Base-by-base conservation (phyloP, 352 stramenopile species). In the Pythium sukuiense region DNA sequence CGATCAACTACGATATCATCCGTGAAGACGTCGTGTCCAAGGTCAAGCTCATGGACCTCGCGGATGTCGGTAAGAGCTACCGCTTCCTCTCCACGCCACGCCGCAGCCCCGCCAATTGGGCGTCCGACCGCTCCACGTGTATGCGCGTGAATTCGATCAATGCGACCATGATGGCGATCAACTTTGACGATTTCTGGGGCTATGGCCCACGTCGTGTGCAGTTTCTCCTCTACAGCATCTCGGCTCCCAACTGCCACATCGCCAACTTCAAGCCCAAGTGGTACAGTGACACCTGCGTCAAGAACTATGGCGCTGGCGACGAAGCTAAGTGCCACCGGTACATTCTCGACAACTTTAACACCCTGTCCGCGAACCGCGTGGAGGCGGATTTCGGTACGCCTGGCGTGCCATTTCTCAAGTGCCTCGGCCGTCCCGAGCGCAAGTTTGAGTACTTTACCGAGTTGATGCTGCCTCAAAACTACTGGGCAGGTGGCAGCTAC, bases 1-100 rank as follows among this genome's bases (percentile, higher is more conserved):
- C 55, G 0, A 79, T 86, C 71, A 84, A 84, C 65, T 84, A 82
- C 59, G 52, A 78, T 49, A 70, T 76, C 26, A 59, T 76, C 9
- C 69, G 62, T 27, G 65, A 77, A 16, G 76, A 83, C 12, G 55
- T 76, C 26, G 20, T 81, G 27, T 39, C 75, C 14, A 14, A 73
- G 12, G 50, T 61, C 30, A 61, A 43, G 12, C 55, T 84, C 8
- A 63, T 64, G 13, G 69, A 79, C 13, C 55, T 84, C 7, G 70
- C 69, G 12, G 29, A 61, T 26, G 69, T 84, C n/a, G 74, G 67
- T 6, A 30, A 59, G 16, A 61, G 16, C 12, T 76, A 54, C 46
- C 54, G 67, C 7, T 67, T 80, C 59, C 65, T 53, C 33, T 76
- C 69, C 35, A 32, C 65, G 46, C 67, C 73, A 2, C 1, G 18